Conservation (phyloP, 2,329 filamentous ascomycete species). For the Lasiodiplodia sp. region DNA sequence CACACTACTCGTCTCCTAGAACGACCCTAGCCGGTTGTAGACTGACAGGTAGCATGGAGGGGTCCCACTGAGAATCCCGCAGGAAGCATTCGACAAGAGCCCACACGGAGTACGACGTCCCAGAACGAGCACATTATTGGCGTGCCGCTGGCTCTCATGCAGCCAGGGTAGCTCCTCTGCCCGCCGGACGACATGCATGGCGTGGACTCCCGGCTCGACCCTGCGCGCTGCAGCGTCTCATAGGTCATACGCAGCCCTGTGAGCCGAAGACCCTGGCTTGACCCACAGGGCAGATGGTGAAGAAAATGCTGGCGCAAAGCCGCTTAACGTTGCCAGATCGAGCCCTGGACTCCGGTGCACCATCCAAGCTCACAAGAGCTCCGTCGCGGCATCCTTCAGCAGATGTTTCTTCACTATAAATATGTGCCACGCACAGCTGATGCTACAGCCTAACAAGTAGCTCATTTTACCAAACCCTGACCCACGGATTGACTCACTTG, state of each 20-base stretch:
- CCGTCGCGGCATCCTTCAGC: not conserved
- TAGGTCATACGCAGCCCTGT: not conserved
- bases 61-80: no score
- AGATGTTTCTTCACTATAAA: not conserved
- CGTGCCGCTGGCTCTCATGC: not conserved
- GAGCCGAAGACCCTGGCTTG: not conserved
- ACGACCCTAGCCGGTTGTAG: no score
- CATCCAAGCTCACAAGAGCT: not conserved
- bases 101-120: no score
- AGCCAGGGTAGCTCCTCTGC: not conserved
- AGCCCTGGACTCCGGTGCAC: not conserved
- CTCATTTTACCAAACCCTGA: not conserved
- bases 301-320: not conserved
- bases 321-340: not conserved
- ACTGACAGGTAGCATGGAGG: no score
- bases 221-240: not conserved
- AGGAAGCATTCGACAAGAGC: no score
- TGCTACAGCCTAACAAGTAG: not conserved
- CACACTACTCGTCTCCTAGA: no score
- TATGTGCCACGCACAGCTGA: not conserved
- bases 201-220: not conserved
- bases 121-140: no score
- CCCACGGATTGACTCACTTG: not conserved
- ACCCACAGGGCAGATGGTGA: not conserved
- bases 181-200: not conserved